Evolutionary conservation across 768 basidiomycete genomes (phyloP), one percentile per base, ranked within the genome.

Genomic region (Boletus rubescentipes): DNA sequence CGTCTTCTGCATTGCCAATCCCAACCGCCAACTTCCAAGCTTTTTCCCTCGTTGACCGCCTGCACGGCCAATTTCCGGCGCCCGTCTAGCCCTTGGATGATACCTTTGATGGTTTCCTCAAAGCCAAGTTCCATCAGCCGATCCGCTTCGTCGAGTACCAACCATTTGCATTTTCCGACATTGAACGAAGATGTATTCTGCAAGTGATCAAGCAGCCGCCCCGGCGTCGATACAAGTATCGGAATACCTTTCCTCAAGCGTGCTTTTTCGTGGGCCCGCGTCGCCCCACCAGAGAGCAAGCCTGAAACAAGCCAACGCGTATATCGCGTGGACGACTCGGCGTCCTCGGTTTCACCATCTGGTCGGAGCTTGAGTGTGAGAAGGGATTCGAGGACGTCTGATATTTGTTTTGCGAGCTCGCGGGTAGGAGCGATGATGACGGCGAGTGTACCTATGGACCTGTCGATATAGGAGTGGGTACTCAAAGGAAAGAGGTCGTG

Each of bases 101-200:
- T 97, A 1, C 92, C 93, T 51, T 81, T 83, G 63, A 99, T 89
- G 0, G 93, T 92, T 66, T 98, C 94, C 69, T 97, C 95, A 58
- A 99, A 99, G 0, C 97, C 97, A 39, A 98, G 83, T 59, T 98
- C 95, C 95, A 98, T 98, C 46, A 99, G 75, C 38, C 94, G 80
- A 72, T 99, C 97, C 7, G 96, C 95, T 75, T 99, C 97, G 67
- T 99, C 97, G 23, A 98, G 83, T 9, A 99, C 86, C 30, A 99
- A 79, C 93, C 96, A 99, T 43, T 91, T 84, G 68, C 91, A 92
- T 73, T 95, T 96, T 48, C 89, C 93, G 51, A 95, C 82, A 55
- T 94, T 87, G 72, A 99, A 93, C 0, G 92, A 87, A 0, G 90
- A 83, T 0, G 97, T 98, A 63, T 96, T 95, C 70, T 98, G 94